Base-by-base conservation (phyloP, 176 grass and related monocot genomes). In the Hsuehochloa calcarea region DNA sequence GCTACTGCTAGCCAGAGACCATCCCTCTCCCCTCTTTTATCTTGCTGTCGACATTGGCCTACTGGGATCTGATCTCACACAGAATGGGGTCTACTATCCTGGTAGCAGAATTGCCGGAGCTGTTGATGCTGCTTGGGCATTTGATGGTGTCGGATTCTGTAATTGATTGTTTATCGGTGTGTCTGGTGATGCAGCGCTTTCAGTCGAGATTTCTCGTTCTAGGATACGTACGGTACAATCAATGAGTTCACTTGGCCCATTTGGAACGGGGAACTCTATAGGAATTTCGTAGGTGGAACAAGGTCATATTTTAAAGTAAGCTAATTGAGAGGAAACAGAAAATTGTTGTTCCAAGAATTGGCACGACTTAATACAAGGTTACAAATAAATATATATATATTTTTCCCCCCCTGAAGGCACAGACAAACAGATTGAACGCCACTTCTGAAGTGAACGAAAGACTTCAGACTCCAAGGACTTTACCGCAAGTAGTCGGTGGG, bases 21-120 rank as follows among this genome's bases (percentile, higher is more conserved):
- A 47, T 72, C 54, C 71, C 74, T 25, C 76, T 15, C 23, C 8
- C 5, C 35, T 64, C 56, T 65, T 86, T 80, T 72, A 79, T 86
- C 76, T 88, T 66, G 70, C 8, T 65, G 70, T 75, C 70, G 62
- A 49, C 26, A 68, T 67, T 81, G 69, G 26, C 70, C 47, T 60
- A 26, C 52, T 61, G 27, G 20, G 69, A 68, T 66, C 49, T 34
- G 45, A 17, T 63, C 66, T 38, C 16, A 65, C 15, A 50, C 4
- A 61, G 10, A 40, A 49, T 65, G n/a, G 85, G 67, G 34, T 74
- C 10, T 31, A n/a, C 16, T 54, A 37, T 14, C 4, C 55, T 41
- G 44, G 44, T 61, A 27, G 15, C 51, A 20, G 35, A 43, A 73
- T 63, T 51, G 66, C 56, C 22, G 10, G 3, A 40, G 67, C n/a